A percentile compares a stretch with the other conserved stretches of the same genome.
Conservation (phyloP, 768 basidiomycete species). For the Rhizopogon vinicolor region DNA sequence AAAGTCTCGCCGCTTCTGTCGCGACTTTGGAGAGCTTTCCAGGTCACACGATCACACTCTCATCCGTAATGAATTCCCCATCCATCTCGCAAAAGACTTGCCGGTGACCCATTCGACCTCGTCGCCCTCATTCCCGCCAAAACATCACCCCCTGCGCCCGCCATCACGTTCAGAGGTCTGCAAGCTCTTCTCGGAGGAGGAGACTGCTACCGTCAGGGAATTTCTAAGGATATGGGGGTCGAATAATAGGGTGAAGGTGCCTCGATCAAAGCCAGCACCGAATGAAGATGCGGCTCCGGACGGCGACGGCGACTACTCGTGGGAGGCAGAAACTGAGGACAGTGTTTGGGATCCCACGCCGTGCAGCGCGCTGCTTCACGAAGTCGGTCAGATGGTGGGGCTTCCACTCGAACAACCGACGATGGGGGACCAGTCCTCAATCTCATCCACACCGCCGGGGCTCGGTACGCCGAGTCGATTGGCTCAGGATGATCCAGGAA, state of each 20-base stretch:
- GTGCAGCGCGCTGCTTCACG: constrained; percentile 25
- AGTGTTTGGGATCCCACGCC: constrained; percentile 10
- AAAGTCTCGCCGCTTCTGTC: constrained; percentile 8
- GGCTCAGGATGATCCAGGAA: background rate
- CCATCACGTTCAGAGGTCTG: background rate
- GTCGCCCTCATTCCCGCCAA: background rate
- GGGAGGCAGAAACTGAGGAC: constrained; percentile 9
- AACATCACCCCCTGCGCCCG: background rate
- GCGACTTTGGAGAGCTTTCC: constrained; percentile 2
- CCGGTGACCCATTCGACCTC: background rate
- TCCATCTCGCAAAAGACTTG: background rate
- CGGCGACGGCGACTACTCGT: constrained; percentile 9
- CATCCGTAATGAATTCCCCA: background rate
- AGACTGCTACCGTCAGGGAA: constrained; percentile 9
- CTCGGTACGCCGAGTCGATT: background rate
- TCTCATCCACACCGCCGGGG: background rate
- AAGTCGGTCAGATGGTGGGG: constrained; percentile 28
- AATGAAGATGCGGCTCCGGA: background rate
- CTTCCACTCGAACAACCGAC: constrained; percentile 4
- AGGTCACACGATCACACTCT: too few species aligned
- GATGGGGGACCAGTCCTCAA: background rate
- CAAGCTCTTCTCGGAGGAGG: constrained; percentile 8
- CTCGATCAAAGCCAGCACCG: constrained; percentile 7
- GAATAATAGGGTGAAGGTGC: constrained; percentile 4
- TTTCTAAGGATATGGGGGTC: constrained; percentile 12